phyloP scores from a whole-genome alignment of 2,329 filamentous ascomycete species.

The Myotisia sp. region DNA sequence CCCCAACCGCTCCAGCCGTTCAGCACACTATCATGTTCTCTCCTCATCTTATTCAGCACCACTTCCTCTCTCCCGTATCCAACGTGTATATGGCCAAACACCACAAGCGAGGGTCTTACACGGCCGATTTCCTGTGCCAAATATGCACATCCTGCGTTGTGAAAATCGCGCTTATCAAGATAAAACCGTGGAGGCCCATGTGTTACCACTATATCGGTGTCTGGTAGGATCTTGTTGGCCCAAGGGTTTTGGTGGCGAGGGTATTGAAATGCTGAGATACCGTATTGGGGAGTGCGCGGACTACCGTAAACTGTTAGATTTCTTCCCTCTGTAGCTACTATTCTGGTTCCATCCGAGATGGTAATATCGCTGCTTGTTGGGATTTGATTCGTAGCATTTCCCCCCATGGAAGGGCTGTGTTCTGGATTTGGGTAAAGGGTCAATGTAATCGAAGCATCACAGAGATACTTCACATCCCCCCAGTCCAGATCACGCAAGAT shows the following conservation, averaged over 20 bases:
- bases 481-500: constrained; percentile 11
- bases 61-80: constrained; percentile 11
- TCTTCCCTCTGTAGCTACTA: no score
- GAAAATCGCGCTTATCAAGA: constrained; percentile 13
- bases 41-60: no score
- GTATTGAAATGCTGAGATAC: constrained; percentile 16
- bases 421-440: constrained; percentile 2
- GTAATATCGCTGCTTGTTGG: no score
- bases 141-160: constrained; percentile 12
- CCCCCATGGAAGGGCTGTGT: not conserved
- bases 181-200: constrained; percentile 15
- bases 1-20: no score
- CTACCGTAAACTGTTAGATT: constrained; percentile 13
- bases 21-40: no score
- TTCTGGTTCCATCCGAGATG: no score
- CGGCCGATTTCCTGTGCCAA: constrained; percentile 13
- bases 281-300: constrained; percentile 14
- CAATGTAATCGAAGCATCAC: constrained; percentile 9
- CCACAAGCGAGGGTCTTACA: constrained; percentile 14
- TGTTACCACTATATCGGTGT: constrained; percentile 14
- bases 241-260: constrained; percentile 11
- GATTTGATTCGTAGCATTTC: no score
- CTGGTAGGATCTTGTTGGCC: constrained; percentile 11
- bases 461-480: constrained; percentile 11
- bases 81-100: constrained; percentile 18